Evolutionary conservation across 2,329 filamentous ascomycete genomes (phyloP).

Genomic region (Nigrospora oryzae): DNA sequence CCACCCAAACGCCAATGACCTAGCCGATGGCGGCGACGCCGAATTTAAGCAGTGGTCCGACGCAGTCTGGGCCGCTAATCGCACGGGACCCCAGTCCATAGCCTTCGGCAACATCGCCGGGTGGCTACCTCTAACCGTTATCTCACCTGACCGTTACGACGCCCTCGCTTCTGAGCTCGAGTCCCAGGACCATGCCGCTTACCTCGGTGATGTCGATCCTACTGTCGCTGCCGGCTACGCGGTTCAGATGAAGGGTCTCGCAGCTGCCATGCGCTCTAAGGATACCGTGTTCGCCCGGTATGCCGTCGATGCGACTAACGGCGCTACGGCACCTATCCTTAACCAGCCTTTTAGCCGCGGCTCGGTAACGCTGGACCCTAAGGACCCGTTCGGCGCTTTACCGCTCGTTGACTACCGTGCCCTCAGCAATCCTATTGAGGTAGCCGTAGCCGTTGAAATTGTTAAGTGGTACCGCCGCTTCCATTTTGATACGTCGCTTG

Average conservation of each 20-base stretch:
- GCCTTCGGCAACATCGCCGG: slow-evolving; percentile 24
- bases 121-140: slow-evolving; percentile 25
- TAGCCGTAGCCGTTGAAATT: slow-evolving; percentile 27
- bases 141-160: slow-evolving; percentile 20
- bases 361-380: slow-evolving; percentile 26
- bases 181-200: slow-evolving; percentile 20
- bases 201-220: slow-evolving; percentile 19
- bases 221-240: slow-evolving; percentile 28
- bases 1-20: slow-evolving; percentile 18
- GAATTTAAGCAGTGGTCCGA: slow-evolving; percentile 18
- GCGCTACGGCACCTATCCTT: slow-evolving; percentile 10
- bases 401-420: slow-evolving; percentile 29
- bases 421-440: slow-evolving; percentile 27
- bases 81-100: slow-evolving; percentile 22
- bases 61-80: slow-evolving; percentile 16
- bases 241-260: slow-evolving; percentile 2
- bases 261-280: background rate
- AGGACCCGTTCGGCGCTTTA: slow-evolving; percentile 24
- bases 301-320: background rate
- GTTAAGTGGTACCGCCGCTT: slow-evolving; percentile 25
- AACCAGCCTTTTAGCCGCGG: slow-evolving; percentile 27
- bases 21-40: slow-evolving; percentile 10
- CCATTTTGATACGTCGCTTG: slow-evolving; percentile 25
- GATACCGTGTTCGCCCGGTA: background rate
- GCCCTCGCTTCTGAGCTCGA: slow-evolving; percentile 21